These are phyloP conservation scores for Blastobotrys niveus DNA, from an alignment of 1,139 yeast genomes.

Conservation along the genomic window DNA sequence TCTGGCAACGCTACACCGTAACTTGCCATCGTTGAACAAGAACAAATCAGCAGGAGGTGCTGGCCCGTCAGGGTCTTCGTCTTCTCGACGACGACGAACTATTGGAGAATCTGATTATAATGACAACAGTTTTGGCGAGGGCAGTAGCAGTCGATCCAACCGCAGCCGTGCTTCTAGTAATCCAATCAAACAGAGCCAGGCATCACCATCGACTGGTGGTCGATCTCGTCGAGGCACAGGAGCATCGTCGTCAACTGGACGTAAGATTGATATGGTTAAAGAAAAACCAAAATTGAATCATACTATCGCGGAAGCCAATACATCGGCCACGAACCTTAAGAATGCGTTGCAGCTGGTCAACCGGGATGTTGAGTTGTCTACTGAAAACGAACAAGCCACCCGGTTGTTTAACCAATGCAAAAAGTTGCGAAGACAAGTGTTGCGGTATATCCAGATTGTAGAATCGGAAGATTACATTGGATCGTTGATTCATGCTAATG, in stretches of 20 bases:
- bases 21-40: slow-evolving; percentile 28
- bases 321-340: slow-evolving; percentile 64
- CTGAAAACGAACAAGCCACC: slow-evolving; percentile 55
- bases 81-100: slow-evolving; percentile 2
- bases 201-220: background rate
- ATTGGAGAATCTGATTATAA: slow-evolving; percentile 6
- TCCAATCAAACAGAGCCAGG: background rate
- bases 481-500: slow-evolving; percentile 79
- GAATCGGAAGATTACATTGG: slow-evolving; percentile 82
- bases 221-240: background rate
- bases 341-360: slow-evolving; percentile 58
- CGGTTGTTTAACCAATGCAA: slow-evolving; percentile 69
- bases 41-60: too few species aligned
- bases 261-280: slow-evolving; percentile 48
- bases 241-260: background rate
- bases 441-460: slow-evolving; percentile 75
- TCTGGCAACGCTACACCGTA: slow-evolving; percentile 46
- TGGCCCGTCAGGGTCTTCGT: too few species aligned
- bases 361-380: slow-evolving; percentile 47
- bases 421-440: slow-evolving; percentile 64
- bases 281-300: slow-evolving; percentile 70
- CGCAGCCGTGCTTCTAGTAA: slow-evolving; percentile 1
- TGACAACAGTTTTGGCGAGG: slow-evolving; percentile 6
- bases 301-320: slow-evolving; percentile 69
- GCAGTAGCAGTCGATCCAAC: background rate